Conservation (phyloP, 208 protist genomes). For the Acanthamoeba castellanii region DNA sequence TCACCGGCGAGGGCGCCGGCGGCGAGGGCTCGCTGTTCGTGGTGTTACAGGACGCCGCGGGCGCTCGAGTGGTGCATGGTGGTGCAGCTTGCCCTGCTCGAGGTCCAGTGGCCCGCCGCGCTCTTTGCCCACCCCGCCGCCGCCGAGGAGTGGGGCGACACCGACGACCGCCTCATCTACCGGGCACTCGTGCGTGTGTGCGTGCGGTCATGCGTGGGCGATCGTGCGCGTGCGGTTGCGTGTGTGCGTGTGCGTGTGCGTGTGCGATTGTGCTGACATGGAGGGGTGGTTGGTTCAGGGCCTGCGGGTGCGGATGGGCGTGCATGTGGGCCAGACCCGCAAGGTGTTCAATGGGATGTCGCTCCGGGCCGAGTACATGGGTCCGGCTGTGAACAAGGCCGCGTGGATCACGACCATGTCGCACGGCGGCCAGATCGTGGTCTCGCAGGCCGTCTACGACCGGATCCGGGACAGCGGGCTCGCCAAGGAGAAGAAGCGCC, state of each 20-base stretch:
- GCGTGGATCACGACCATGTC: constrained; percentile 27
- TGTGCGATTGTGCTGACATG: too few relatives aligned
- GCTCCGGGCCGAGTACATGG: not conserved
- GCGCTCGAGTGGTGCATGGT: constrained; percentile 38
- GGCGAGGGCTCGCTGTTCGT: constrained; percentile 57
- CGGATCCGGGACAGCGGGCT: too few relatives aligned
- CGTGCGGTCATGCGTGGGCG: too few relatives aligned
- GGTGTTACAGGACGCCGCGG: not conserved
- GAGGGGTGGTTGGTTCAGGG: not conserved
- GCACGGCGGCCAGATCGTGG: constrained; percentile 35
- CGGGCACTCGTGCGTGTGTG: not conserved
- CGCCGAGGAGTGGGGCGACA: constrained; percentile 55
- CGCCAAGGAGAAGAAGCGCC: constrained; percentile 20
- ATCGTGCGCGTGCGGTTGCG: too few relatives aligned
- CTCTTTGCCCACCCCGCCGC: constrained; percentile 55
- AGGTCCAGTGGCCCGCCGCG: constrained; percentile 30
- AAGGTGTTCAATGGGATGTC: not conserved
- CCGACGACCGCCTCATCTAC: constrained; percentile 40
- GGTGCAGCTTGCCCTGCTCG: constrained; percentile 39
- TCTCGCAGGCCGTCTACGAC: too few relatives aligned
- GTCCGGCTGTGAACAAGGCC: not conserved
- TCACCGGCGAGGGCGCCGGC: not conserved
- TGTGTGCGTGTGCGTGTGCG: too few relatives aligned
- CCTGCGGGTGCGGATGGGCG: constrained; percentile 72
- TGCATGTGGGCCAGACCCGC: constrained; percentile 49